Evolutionary conservation across 768 basidiomycete species (phyloP), one percentile per base, ranked within the genome.

Genomic region (Boletellus emodensis): DNA sequence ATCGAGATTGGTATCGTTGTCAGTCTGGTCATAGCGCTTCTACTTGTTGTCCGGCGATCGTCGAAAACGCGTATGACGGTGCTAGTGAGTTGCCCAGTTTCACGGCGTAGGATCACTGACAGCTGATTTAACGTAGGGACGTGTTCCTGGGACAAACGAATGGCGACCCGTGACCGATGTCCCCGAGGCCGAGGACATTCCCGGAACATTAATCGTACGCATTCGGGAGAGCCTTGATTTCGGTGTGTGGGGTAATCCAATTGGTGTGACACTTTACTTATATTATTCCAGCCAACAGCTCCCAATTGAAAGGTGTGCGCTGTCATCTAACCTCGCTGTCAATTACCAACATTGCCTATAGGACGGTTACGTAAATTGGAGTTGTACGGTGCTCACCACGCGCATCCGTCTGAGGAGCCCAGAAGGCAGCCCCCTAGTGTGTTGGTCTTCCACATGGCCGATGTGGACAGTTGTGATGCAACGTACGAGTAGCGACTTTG

Each of bases 141-240:
- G 87, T 9, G 80, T 97, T 38, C 94, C 91, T 2, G 89, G 87
- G 3, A 95, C 94, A 0, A 82, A 90, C 51, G 71, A 82, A 48
- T 99, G 94, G 93, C 90, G 86, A 55, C 85, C 95, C 3, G 76
- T 99, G 36, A 87, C 87, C 42, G 93, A 96, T 63, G 85, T 88
- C 51, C 84, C 87, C 0, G 90, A 91, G 48, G 87, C 83, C 0
- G 92, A 96, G 70, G 84, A 82, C 54, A 73, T 84, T 14, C 78
- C 86, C 5, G 93, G 94, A 0, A 84, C 84, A 24, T 72, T 99
- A 40, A 94, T 99, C 42, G 79, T 97, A 6, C 78, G 93, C 20
- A 87, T 99, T 47, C 74, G 92, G 28, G 95, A 98, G 70, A 88
- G 82, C 61, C 75, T 99, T 24, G 90, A 92, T 62, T 99, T 99